Evolutionary conservation across 495 filamentous ascomycete species (phyloP).

Genomic region (Penicillium arizonense): DNA sequence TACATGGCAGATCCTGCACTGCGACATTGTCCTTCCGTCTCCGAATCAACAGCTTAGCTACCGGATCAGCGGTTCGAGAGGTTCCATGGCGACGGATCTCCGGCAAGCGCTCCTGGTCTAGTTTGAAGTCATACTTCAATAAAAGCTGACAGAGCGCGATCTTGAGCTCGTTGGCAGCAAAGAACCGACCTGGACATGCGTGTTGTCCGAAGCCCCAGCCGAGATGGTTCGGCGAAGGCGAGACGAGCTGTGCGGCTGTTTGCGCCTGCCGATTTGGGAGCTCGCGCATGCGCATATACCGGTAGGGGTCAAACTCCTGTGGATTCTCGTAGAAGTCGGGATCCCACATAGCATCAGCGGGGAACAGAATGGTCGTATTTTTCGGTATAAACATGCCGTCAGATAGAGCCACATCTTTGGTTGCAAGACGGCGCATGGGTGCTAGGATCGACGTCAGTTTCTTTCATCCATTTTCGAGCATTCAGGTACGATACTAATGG

Average conservation of each 20-base stretch:
- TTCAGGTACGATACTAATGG: constrained; percentile 15
- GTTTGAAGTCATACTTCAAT: constrained; percentile 49
- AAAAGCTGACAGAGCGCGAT: constrained; percentile 35
- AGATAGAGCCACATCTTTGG: constrained; percentile 16
- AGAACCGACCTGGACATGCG: constrained; percentile 51
- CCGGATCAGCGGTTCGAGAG: not conserved
- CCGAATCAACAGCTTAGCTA: not conserved
- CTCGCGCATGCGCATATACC: constrained; percentile 33
- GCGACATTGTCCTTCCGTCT: not conserved
- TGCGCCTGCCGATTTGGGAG: constrained; percentile 18
- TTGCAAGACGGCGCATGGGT: constrained; percentile 36
- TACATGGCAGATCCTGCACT: too few species aligned
- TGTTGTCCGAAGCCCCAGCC: constrained; percentile 47
- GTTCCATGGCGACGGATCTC: not conserved
- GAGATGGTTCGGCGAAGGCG: constrained; percentile 33
- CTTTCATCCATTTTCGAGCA: not conserved
- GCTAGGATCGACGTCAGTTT: constrained; percentile 13
- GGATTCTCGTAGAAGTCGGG: constrained; percentile 33
- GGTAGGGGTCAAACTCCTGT: constrained; percentile 36
- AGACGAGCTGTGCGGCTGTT: constrained; percentile 33
- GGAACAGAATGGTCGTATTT: constrained; percentile 23
- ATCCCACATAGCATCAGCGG: constrained; percentile 27
- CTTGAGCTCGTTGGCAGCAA: constrained; percentile 44
- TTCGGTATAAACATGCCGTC: constrained; percentile 23
- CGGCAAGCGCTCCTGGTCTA: not conserved